Conservation (phyloP, 2,329 filamentous ascomycete species). For the Trichoderma koningiopsis region DNA sequence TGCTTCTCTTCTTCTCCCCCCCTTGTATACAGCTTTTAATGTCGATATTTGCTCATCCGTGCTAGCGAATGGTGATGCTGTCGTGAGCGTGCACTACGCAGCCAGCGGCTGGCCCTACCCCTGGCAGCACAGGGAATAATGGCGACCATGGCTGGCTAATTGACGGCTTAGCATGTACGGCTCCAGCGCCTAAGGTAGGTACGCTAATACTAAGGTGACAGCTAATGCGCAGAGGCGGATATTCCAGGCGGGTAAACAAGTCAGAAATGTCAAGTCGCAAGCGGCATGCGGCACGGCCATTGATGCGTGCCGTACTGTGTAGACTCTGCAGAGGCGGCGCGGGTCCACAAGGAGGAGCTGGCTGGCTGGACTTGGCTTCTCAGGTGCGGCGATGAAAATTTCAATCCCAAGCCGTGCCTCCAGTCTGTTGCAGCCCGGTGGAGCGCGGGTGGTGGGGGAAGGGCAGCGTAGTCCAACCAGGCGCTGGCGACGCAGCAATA, state of each 20-base stretch:
- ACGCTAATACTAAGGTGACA: slow-evolving; percentile 5
- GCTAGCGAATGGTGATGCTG: slow-evolving; percentile 17
- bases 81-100: slow-evolving; percentile 7
- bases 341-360: neutral
- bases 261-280: neutral
- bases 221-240: neutral
- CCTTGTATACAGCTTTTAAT: neutral
- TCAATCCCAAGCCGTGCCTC: slow-evolving; percentile 18
- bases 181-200: neutral
- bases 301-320: neutral
- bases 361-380: neutral
- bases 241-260: neutral
- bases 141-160: neutral
- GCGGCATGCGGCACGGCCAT: neutral
- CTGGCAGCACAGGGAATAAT: slow-evolving; percentile 4
- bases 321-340: neutral
- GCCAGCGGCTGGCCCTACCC: slow-evolving; percentile 10
- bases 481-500: neutral
- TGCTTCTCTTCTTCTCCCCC: neutral
- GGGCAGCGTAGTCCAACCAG: neutral
- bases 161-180: neutral
- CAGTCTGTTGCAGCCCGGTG: slow-evolving; percentile 12
- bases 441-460: slow-evolving; percentile 13
- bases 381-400: slow-evolving; percentile 18
- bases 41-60: slow-evolving; percentile 10